These are phyloP conservation scores for Arabidopsis arenosa DNA, from an alignment of 345 rosid genomes.

Conservation along the genomic window DNA sequence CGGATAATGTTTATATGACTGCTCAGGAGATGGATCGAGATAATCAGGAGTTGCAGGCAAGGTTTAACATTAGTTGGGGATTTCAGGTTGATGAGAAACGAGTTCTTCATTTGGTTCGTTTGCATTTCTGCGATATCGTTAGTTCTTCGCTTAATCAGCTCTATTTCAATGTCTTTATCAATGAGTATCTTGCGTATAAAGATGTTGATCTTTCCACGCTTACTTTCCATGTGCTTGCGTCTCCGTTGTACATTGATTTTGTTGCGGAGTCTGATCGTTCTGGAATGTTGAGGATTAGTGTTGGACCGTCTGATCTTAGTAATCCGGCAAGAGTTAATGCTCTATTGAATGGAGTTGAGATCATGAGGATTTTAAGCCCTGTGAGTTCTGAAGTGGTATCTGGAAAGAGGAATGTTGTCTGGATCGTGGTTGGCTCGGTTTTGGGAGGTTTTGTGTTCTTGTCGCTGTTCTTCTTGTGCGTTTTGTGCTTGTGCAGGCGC, in stretches of 20 bases:
- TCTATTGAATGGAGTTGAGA: conserved; percentile 85
- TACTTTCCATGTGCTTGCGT: conserved; percentile 63
- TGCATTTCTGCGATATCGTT: conserved; percentile 95
- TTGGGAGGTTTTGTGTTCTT: conserved; percentile 65
- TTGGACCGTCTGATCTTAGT: conserved; percentile 91
- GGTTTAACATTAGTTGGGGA: conserved; percentile 80
- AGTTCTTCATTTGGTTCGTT: conserved; percentile 68
- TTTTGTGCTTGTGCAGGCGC: conserved; percentile 48
- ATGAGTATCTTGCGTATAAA: conserved; percentile 60
- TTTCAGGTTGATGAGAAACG: conserved; percentile 62
- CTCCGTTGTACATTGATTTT: conserved; percentile 79
- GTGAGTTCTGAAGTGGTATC: conserved; percentile 34
- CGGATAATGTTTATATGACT: conserved; percentile 87
- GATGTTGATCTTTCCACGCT: conserved; percentile 84
- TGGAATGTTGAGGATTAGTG: conserved; percentile 63
- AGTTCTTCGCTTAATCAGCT: conserved; percentile 77
- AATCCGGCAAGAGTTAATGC: conserved; percentile 62
- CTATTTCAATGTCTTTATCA: conserved; percentile 78
- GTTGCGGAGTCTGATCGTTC: conserved; percentile 64
- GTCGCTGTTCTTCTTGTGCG: conserved; percentile 44
- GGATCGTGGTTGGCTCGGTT: conserved; percentile 63
- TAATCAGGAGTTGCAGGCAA: conserved; percentile 48
- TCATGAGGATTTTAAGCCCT: conserved; percentile 69
- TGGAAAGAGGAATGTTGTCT: conserved; percentile 48
- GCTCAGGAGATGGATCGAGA: conserved; percentile 88